phyloP scores from a whole-genome alignment of 1,139 yeast species.

The Trichomonascaceae sp. region DNA sequence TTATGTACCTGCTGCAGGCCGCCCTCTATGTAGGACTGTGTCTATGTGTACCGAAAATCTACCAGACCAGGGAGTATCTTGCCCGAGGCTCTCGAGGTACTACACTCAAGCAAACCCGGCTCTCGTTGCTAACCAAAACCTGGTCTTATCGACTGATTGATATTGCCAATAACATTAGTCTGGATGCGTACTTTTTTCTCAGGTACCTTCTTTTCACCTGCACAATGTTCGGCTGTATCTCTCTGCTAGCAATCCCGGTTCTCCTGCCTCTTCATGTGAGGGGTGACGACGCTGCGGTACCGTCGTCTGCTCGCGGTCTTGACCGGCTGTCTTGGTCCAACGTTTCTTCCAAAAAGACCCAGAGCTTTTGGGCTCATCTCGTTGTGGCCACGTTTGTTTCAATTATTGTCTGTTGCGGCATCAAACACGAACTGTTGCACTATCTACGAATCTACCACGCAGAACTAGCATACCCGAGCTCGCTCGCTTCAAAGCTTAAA shows the following conservation, averaged over 20 bases:
- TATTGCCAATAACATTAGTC: background rate
- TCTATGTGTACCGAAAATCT: background rate
- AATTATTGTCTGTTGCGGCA: background rate
- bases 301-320: background rate
- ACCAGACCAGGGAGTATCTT: background rate
- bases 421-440: background rate
- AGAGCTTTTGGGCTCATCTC: background rate
- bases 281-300: background rate
- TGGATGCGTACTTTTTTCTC: background rate
- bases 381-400: background rate
- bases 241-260: background rate
- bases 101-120: background rate
- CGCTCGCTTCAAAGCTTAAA: too few species aligned
- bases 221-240: background rate
- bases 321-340: background rate
- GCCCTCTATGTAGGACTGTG: background rate
- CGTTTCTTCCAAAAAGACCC: background rate
- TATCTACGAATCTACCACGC: too few species aligned
- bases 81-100: too few species aligned
- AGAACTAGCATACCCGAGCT: too few species aligned
- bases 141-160: background rate
- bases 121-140: background rate
- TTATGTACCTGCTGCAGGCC: background rate
- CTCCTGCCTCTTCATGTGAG: background rate
- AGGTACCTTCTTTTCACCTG: background rate